Base-by-base conservation (phyloP, 169 alveolate species). In the Neospora caninum region DNA sequence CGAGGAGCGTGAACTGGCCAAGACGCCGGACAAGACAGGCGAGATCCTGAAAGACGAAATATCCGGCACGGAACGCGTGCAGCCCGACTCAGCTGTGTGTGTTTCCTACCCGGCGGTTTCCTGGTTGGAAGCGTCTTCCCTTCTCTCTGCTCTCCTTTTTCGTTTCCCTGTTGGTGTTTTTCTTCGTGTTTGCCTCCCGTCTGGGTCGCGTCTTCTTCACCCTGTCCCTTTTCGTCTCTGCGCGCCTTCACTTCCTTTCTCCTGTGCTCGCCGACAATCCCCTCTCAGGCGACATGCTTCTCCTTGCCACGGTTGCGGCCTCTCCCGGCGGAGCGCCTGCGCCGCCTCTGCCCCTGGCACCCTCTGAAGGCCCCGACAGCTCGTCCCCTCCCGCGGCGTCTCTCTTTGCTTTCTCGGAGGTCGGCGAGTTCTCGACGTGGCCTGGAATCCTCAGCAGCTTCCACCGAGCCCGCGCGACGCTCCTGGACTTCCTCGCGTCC, bases 371-470 rank as follows among this genome's bases (percentile, higher is more conserved):
- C 73, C n/a, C 73, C 34, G 34, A 29, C 20, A 10, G 34, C n/a
- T 16, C 73, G 31, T 7, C 45, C 13, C 31, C 13, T 43, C 10
- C 86, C 31, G 9, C 45, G 9, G 22, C 41, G 45, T 13, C 86
- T 9, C 31, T 78, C 43, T 78, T 78, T n/a, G 45, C 86, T 10
- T n/a, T 78, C 45, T 10, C 86, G 41, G 86, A 78, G 42, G 39
- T 38, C 31, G 86, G 86, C 27, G 39, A n/a, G 22, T 78, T 78
- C 45, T 78, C 86, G n/a, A 16, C 86, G 45, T 78, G 86, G 86
- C 86, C 86, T n/a, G 39, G 49, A 16, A n/a, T 78, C 45, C 4
- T 78, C 86, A 22, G 49, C 39, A 78, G 49, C 49, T 78, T 78
- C 45, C 86, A 78, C 86, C 7, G 86, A 16, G 86, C 86, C 13